Evolutionary conservation across 768 basidiomycete genomes (phyloP), one percentile per base, ranked within the genome.

Genomic region (Tubosaeta sp.): DNA sequence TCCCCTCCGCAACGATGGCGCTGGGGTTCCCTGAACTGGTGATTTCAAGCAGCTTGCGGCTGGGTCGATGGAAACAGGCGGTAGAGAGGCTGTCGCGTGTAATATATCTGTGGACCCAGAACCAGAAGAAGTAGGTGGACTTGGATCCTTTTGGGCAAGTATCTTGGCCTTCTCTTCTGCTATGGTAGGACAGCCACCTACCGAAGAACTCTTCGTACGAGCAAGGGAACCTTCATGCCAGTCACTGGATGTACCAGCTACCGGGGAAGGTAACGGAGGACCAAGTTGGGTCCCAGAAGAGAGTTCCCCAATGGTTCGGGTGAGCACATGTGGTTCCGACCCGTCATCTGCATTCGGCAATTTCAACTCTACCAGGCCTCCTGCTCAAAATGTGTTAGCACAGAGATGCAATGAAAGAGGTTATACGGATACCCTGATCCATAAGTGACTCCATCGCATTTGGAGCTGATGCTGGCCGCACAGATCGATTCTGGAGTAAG

Each of bases 401-500:
- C 16, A 44, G 24, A 4, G 16, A 18, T 39, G 25, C 16, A 35
- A 19, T 31, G 22, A 53, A 40, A n/a, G 1, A 24, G 38, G 21
- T 4, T 4, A 27, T 30, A n/a, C 7, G 48, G 62, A 21, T 54
- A 77, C 78, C 80, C 60, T 82, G 76, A 52, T 87, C 83, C 84
- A 86, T 86, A 11, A 86, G 72, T 44, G 77, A 76, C 48, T 84
- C 81, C 70, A 87, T 72, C 0, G 78, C 83, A 41, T 80, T 72
- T 10, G 54, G 51, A 21, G 25, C 39, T 4, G 54, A 50, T 12
- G 49, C 5, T 24, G 43, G 24, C 44, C 47, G 54, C 18, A 46
- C 30, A 39, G 59, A 35, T 29, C 43, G 57, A 43, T 25, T 58
- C 35, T 56, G 60, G 29, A 57, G 55, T 19, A 67, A 44, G 32